Percentiles rank a stretch among this genome's conserved stretches.
These are phyloP conservation scores for Exutisphaerella laricina DNA, from an alignment of 2,329 filamentous ascomycete genomes.

Conservation along the genomic window DNA sequence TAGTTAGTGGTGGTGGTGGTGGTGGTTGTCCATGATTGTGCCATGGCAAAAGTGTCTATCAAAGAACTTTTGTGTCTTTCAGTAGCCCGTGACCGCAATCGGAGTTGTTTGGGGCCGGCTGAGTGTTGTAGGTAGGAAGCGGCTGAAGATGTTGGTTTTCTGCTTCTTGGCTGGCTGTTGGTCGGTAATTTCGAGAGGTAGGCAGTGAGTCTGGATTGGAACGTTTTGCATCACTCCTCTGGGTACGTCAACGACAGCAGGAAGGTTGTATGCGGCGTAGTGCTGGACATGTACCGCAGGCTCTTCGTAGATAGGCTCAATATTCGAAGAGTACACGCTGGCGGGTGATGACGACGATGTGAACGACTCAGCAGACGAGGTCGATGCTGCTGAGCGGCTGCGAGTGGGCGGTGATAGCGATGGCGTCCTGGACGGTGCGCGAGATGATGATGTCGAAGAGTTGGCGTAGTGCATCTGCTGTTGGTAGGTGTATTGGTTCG, in stretches of 20 bases:
- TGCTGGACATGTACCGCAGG: slow-evolving; percentile 33
- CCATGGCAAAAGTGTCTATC: neutral
- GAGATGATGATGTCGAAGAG: slow-evolving; percentile 27
- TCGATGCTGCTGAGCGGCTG: slow-evolving; percentile 34
- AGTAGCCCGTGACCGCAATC: slow-evolving; percentile 18
- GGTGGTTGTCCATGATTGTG: slow-evolving; percentile 9
- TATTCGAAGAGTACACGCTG: slow-evolving; percentile 33
- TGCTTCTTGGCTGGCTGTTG: slow-evolving; percentile 34
- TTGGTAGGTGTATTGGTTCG: slow-evolving; percentile 26
- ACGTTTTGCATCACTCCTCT: slow-evolving; percentile 25
- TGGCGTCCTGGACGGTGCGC: slow-evolving; percentile 43
- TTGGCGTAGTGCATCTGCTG: slow-evolving; percentile 25
- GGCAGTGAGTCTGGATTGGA: slow-evolving; percentile 18
- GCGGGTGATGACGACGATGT: slow-evolving; percentile 30
- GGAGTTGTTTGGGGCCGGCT: slow-evolving; percentile 15
- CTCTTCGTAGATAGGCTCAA: slow-evolving; percentile 25
- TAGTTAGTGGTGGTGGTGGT: slow-evolving; percentile 3
- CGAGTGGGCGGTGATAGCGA: slow-evolving; percentile 45
- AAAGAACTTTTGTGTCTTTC: slow-evolving; percentile 9
- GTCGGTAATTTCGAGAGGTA: slow-evolving; percentile 28
- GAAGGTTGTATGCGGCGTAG: slow-evolving; percentile 39
- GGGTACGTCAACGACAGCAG: slow-evolving; percentile 41
- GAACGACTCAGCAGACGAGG: slow-evolving; percentile 32
- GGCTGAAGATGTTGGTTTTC: slow-evolving; percentile 35
- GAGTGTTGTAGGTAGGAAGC: slow-evolving; percentile 33